Evolutionary conservation across 495 filamentous ascomycete genomes (phyloP).

Genomic region (Podospora pseudopauciseta): DNA sequence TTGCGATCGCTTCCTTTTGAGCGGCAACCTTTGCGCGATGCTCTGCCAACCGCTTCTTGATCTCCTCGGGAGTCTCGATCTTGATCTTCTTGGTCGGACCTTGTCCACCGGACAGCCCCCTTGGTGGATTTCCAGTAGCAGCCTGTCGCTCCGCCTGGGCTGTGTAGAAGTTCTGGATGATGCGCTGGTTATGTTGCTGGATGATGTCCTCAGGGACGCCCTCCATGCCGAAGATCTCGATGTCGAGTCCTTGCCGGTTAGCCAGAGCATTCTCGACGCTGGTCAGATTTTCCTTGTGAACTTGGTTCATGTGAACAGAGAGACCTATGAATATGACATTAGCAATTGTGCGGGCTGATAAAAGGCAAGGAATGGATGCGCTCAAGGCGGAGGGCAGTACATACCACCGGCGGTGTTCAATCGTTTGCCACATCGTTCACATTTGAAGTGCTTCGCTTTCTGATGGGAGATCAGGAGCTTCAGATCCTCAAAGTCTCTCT

Average conservation of each 20-base stretch:
- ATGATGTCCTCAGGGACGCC: constrained; percentile 86
- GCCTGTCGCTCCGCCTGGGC: constrained; percentile 78
- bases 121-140: constrained; percentile 79
- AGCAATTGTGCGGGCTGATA: constrained; percentile 19
- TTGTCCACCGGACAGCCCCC: constrained; percentile 46
- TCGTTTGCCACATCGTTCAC: constrained; percentile 79
- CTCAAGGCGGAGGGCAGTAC: constrained; percentile 19
- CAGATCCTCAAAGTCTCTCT: constrained; percentile 95
- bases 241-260: constrained; percentile 74
- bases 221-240: constrained; percentile 98
- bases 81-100: constrained; percentile 73
- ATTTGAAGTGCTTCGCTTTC: constrained; percentile 98
- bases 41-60: constrained; percentile 79
- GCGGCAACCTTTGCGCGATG: constrained; percentile 66
- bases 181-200: constrained; percentile 76
- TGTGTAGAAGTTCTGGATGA: constrained; percentile 76
- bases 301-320: constrained; percentile 94
- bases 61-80: constrained; percentile 67
- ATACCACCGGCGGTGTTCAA: constrained; percentile 93
- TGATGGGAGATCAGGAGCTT: constrained; percentile 96
- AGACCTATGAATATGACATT: constrained; percentile 58
- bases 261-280: constrained; percentile 87
- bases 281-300: constrained; percentile 87
- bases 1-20: constrained; percentile 47
- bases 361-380: not conserved